A percentile compares a stretch with the other conserved stretches of the same genome.
Conservation (phyloP, 345 rosid genomes). For the Lagerstroemia speciosa region DNA sequence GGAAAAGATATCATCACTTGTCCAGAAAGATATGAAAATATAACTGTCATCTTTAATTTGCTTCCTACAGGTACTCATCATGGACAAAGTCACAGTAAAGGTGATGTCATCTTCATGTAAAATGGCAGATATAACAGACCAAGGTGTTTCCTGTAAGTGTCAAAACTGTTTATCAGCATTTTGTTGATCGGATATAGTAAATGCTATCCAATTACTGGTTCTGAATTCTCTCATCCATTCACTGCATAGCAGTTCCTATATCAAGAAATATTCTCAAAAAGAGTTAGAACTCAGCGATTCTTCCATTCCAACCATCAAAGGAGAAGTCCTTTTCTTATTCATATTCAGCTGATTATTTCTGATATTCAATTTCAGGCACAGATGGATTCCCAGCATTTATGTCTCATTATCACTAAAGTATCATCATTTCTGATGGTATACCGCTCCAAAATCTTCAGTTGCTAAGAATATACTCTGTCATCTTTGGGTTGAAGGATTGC, state of each 20-base stretch:
- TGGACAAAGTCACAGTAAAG: constrained; percentile 87
- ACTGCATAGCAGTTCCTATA: neutral
- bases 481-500: neutral
- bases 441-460: neutral
- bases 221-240: neutral
- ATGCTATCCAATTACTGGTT: neutral
- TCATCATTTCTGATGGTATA: neutral
- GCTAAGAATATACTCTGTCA: neutral
- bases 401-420: neutral
- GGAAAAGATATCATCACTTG: neutral
- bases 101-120: constrained; percentile 85
- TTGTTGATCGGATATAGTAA: no score
- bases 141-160: constrained; percentile 83
- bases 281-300: neutral
- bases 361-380: neutral
- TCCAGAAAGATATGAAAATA: neutral
- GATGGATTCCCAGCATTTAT: neutral
- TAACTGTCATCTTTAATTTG: constrained; percentile 1
- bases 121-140: constrained; percentile 95
- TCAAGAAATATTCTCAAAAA: neutral
- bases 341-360: neutral
- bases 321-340: constrained; percentile 50
- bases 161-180: neutral
- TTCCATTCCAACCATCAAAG: constrained; percentile 56
- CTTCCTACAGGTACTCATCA: constrained; percentile 60